A percentile compares a stretch with the other conserved stretches of the same genome.
Evolutionary conservation across 1,284 basidiomycete genomes (phyloP).

Genomic region (Boletellus deceptivus): DNA sequence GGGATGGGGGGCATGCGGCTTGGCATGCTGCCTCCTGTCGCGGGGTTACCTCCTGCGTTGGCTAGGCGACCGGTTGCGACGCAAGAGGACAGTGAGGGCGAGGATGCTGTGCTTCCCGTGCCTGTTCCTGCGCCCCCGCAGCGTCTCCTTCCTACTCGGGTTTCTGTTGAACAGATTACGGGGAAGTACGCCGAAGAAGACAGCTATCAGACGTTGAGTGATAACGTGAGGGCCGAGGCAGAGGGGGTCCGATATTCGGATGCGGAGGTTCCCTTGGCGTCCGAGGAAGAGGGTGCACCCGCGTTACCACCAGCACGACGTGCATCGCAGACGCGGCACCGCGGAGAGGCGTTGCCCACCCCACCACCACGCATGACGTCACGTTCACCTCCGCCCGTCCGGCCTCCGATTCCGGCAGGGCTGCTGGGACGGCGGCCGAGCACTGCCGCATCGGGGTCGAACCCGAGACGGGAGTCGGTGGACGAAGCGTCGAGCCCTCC

Average conservation of each 20-base stretch:
- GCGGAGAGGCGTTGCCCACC: conserved; percentile 30
- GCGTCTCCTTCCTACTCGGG: conserved; percentile 35
- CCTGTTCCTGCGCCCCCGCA: conserved; percentile 27
- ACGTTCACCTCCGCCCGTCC: conserved; percentile 27
- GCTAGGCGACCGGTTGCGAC: conserved; percentile 11
- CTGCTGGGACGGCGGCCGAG: conserved; percentile 36
- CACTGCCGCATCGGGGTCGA: conserved; percentile 10
- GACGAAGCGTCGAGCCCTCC: conserved; percentile 24
- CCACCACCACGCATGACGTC: conserved; percentile 32
- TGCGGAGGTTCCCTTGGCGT: conserved; percentile 9
- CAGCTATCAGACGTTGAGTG: conserved; percentile 47
- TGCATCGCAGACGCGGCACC: conserved; percentile 22
- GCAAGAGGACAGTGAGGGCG: conserved; percentile 32
- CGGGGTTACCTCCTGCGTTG: conserved; percentile 32
- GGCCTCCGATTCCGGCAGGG: conserved; percentile 40
- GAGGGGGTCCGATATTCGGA: conserved; percentile 53
- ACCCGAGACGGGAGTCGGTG: conserved; percentile 36
- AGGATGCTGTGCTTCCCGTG: conserved; percentile 20
- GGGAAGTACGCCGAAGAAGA: conserved; percentile 6
- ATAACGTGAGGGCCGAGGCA: conserved; percentile 59
- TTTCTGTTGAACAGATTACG: conserved; percentile 39
- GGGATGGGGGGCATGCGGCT: conserved; percentile 76
- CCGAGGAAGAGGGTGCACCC: conserved; percentile 5
- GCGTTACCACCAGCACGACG: conserved; percentile 28
- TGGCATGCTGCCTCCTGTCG: conserved; percentile 63